Evolutionary conservation across 1,284 basidiomycete species (phyloP).

Genomic region (Schizophyllum commune): DNA sequence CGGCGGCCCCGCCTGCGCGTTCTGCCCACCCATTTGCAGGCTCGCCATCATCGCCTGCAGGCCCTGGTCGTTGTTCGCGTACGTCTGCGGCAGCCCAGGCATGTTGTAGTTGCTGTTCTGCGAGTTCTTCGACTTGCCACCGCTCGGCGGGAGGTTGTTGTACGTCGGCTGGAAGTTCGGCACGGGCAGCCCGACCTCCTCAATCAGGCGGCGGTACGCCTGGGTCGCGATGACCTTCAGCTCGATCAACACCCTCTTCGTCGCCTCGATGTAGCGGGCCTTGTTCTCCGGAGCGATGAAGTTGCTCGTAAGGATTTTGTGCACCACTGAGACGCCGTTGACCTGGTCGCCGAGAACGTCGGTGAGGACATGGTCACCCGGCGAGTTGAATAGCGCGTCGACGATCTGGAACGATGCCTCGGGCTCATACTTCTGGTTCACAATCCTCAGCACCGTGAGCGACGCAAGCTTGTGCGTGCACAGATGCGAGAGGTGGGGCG

Average conservation of each 20-base stretch:
- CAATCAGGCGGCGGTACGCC: constrained; percentile 88
- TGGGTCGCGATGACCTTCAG: constrained; percentile 86
- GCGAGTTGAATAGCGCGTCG: constrained; percentile 79
- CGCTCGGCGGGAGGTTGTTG: constrained; percentile 46
- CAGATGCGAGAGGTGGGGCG: constrained; percentile 90
- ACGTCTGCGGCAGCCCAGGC: constrained; percentile 68
- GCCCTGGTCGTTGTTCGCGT: constrained; percentile 73
- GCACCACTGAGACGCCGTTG: constrained; percentile 90
- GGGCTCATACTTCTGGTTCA: constrained; percentile 87
- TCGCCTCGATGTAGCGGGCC: constrained; percentile 70
- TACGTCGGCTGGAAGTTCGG: constrained; percentile 79
- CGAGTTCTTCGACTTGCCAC: constrained; percentile 58
- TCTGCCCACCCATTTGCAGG: constrained; percentile 78
- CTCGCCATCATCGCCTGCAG: constrained; percentile 85
- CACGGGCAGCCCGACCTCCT: constrained; percentile 89
- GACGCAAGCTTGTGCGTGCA: constrained; percentile 98
- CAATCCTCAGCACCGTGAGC: constrained; percentile 85
- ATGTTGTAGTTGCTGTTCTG: constrained; percentile 46
- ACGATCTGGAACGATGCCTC: constrained; percentile 78
- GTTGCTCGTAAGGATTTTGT: constrained; percentile 85
- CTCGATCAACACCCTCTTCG: constrained; percentile 81
- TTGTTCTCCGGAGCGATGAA: constrained; percentile 72
- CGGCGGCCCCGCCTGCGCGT: constrained; percentile 70
- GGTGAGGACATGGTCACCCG: constrained; percentile 81
- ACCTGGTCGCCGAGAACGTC: constrained; percentile 94